Evolutionary conservation across 2,329 filamentous ascomycete species (phyloP).

Genomic region (Lecanosticta acicola): DNA sequence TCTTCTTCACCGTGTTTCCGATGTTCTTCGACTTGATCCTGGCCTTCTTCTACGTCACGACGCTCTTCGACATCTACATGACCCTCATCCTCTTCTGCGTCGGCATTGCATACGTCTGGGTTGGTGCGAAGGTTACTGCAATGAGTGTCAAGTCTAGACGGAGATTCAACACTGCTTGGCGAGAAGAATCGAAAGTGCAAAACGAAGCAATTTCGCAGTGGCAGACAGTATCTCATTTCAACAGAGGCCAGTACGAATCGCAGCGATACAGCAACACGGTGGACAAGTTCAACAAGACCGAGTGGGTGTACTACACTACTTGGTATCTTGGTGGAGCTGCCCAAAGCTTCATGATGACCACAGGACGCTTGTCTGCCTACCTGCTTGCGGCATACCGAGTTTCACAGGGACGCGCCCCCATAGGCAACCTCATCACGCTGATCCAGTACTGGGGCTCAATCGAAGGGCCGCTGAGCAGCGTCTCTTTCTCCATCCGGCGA

Average conservation of each 20-base stretch:
- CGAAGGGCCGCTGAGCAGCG: constrained; percentile 45
- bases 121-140: constrained; percentile 41
- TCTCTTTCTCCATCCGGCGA: constrained; percentile 46
- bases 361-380: constrained; percentile 46
- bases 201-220: constrained; percentile 56
- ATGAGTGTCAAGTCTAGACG: constrained; percentile 34
- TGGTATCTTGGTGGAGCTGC: constrained; percentile 35
- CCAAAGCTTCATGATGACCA: constrained; percentile 44
- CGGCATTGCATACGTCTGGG: constrained; percentile 49
- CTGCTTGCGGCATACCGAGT: constrained; percentile 52
- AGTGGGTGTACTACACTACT: constrained; percentile 26
- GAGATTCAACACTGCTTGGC: constrained; percentile 30
- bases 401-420: constrained; percentile 42
- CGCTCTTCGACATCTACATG: constrained; percentile 59
- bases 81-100: constrained; percentile 45
- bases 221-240: constrained; percentile 57
- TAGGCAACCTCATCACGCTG: constrained; percentile 60
- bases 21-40: constrained; percentile 58
- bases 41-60: constrained; percentile 56
- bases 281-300: constrained; percentile 32
- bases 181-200: constrained; percentile 50
- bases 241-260: constrained; percentile 51
- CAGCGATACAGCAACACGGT: constrained; percentile 43
- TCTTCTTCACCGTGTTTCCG: constrained; percentile 56
- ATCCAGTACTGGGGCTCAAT: constrained; percentile 57